A percentile compares a stretch with the other conserved stretches of the same genome.
Conservation (phyloP, 768 basidiomycete species). For the Mycena belliarum region DNA sequence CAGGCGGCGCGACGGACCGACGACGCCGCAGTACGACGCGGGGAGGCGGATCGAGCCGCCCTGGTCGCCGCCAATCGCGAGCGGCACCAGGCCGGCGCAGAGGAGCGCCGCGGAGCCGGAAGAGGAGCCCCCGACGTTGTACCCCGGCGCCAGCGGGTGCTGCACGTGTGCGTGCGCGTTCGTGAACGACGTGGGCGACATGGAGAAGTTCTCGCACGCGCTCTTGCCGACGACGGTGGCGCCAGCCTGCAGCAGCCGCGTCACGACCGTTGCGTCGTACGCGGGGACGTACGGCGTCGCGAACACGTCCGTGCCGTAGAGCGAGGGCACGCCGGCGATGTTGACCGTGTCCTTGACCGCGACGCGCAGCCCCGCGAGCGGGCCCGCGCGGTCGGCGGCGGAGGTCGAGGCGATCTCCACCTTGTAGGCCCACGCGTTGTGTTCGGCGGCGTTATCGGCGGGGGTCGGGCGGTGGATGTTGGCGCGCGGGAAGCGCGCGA, state of each 20-base stretch:
- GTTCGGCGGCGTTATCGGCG: slow-evolving; percentile 17
- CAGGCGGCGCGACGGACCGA: too few species aligned
- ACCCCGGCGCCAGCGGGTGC: slow-evolving; percentile 37
- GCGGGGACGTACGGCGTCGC: slow-evolving; percentile 50
- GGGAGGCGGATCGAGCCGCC: slow-evolving; percentile 47
- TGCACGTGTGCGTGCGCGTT: slow-evolving; percentile 27
- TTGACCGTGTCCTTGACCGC: slow-evolving; percentile 72
- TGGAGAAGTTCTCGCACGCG: slow-evolving; percentile 80
- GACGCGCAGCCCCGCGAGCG: slow-evolving; percentile 35
- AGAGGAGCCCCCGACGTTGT: slow-evolving; percentile 37
- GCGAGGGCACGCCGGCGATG: slow-evolving; percentile 45
- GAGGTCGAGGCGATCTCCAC: slow-evolving; percentile 16
- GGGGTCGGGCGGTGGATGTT: slow-evolving; percentile 16
- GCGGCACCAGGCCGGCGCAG: slow-evolving; percentile 30
- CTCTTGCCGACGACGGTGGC: slow-evolving; percentile 64
- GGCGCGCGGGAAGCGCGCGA: slow-evolving; percentile 17
- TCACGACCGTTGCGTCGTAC: slow-evolving; percentile 67
- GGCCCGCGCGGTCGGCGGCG: slow-evolving; percentile 4
- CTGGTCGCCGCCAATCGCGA: slow-evolving; percentile 45
- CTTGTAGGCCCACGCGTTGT: slow-evolving; percentile 25
- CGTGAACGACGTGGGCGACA: slow-evolving; percentile 35
- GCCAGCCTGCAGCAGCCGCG: slow-evolving; percentile 44
- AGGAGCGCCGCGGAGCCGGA: slow-evolving; percentile 40
- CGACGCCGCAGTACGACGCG: slow-evolving; percentile 42
- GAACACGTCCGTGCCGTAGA: slow-evolving; percentile 56